phyloP scores from a whole-genome alignment of 495 filamentous ascomycete species.

The Talaromyces borbonicus region DNA sequence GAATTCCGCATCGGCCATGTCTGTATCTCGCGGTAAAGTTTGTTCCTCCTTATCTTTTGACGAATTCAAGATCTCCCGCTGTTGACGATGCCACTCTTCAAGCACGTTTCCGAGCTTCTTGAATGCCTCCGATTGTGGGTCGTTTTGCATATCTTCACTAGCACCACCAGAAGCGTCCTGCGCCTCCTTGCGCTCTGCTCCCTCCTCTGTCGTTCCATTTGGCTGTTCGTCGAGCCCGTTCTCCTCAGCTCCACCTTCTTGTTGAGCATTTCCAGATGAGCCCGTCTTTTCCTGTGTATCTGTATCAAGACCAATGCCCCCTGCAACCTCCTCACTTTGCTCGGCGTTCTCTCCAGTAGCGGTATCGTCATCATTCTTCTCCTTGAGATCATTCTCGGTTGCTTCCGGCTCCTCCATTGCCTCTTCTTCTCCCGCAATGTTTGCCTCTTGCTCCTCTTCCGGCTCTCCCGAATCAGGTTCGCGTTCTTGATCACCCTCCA shows the following conservation, averaged over 20 bases:
- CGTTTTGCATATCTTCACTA: conserved; percentile 39
- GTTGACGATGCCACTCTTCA: conserved; percentile 84
- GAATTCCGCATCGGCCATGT: conserved; percentile 68
- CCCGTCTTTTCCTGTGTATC: conserved; percentile 54
- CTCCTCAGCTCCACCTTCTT: conserved; percentile 36
- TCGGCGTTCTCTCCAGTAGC: conserved; percentile 39
- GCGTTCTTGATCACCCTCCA: conserved; percentile 1
- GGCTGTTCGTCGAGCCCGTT: conserved; percentile 31
- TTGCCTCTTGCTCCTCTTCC: conserved; percentile 25
- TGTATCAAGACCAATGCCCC: conserved; percentile 33
- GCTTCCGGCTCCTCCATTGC: conserved; percentile 39
- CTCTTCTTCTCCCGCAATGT: conserved; percentile 40
- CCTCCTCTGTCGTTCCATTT: conserved; percentile 31
- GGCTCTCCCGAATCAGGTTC: conserved; percentile 21
- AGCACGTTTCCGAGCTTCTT: conserved; percentile 88
- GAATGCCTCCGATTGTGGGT: conserved; percentile 54
- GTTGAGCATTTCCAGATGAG: conserved; percentile 54
- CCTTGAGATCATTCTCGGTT: conserved; percentile 33
- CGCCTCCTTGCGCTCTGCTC: conserved; percentile 34
- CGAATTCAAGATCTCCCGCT: conserved; percentile 65
- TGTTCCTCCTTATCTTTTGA: conserved; percentile 49
- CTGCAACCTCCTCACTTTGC: conserved; percentile 36
- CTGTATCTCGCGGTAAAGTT: conserved; percentile 43
- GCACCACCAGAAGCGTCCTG: conserved; percentile 16
- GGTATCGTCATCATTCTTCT: conserved; percentile 35